phyloP scores from a whole-genome alignment of 2,329 filamentous ascomycete species.

The Trichoderma sp. region DNA sequence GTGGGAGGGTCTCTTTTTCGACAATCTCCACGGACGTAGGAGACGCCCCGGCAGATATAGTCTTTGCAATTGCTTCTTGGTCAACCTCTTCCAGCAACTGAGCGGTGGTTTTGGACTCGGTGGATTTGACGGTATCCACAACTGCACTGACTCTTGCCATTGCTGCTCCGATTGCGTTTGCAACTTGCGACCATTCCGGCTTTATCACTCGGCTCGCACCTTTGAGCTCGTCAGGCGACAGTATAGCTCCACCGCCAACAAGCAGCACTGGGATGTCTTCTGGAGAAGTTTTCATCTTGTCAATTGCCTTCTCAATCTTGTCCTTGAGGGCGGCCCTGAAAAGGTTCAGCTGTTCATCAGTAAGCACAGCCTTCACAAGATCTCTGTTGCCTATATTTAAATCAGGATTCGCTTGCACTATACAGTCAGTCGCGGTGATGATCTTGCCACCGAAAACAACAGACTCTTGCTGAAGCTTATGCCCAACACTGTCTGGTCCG shows the following conservation, averaged over 20 bases:
- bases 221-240: constrained; percentile 53
- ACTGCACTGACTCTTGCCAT: constrained; percentile 58
- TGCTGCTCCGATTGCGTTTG: constrained; percentile 64
- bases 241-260: constrained; percentile 61
- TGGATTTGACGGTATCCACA: constrained; percentile 51
- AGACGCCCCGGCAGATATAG: constrained; percentile 46
- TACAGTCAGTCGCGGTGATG: constrained; percentile 59
- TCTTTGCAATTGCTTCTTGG: constrained; percentile 43
- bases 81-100: constrained; percentile 40
- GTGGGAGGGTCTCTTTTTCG: constrained; percentile 53
- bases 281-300: constrained; percentile 62
- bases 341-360: constrained; percentile 35
- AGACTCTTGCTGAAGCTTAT: constrained; percentile 53
- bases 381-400: constrained; percentile 43
- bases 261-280: constrained; percentile 59
- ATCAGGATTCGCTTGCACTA: constrained; percentile 35
- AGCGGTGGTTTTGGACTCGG: constrained; percentile 40
- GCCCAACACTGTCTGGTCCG: constrained; percentile 62
- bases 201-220: constrained; percentile 57
- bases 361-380: constrained; percentile 35
- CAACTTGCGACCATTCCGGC: constrained; percentile 56
- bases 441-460: constrained; percentile 55
- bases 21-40: constrained; percentile 46
- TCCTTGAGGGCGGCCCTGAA: constrained; percentile 44
- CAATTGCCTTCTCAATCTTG: constrained; percentile 56